Base-by-base conservation (phyloP, 2,329 filamentous ascomycete genomes). In the Penicillium vulpinum region DNA sequence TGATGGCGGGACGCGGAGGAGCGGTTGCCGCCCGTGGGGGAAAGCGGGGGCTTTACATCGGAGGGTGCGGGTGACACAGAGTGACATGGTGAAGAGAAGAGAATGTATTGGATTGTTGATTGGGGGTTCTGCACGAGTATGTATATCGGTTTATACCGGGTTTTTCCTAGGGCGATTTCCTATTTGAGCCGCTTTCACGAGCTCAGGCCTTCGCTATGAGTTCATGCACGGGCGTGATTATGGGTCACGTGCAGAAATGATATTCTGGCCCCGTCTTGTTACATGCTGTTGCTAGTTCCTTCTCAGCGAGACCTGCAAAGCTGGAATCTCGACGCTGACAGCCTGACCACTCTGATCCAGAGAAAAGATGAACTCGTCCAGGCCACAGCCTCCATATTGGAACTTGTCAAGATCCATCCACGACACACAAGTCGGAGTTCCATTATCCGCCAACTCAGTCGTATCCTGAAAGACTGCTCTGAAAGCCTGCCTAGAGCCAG, bases 1-100 rank as follows among this genome's bases (percentile, higher is more conserved):
- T 56, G 35, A 61, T 28, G 54, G 54, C 29, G 57, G 59, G 50
- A 54, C 26, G 50, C 49, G 56, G 60, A 59, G 51, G 46, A 41
- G 18, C 16, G 57, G 54, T 54, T 46, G 55, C 61, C 61, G 62
- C 57, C 44, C 57, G 62, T 62, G 62, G 59, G 63, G 60, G 61
- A 52, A 61, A 63, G 63, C 61, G 62, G 63, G 62, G 61, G 51
- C 31, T 18, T 26, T 48, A 44, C 18, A 21, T 29, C 24, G 39
- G n/a, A 56, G 35, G 45, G 47, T 39, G 21, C 44, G 45, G 41
- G 44, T 29, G 28, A 48, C 16, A 53, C 43, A 51, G 6, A 28
- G 39, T 21, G 38, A 11, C 56, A 52, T 56, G 6, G 31, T 26
- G 40, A 43, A 29, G 29, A 15, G n/a, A 35, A 35, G n/a, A 31